Evolutionary conservation across 2,329 filamentous ascomycete species (phyloP).

Genomic region (Cladosporium sp.): DNA sequence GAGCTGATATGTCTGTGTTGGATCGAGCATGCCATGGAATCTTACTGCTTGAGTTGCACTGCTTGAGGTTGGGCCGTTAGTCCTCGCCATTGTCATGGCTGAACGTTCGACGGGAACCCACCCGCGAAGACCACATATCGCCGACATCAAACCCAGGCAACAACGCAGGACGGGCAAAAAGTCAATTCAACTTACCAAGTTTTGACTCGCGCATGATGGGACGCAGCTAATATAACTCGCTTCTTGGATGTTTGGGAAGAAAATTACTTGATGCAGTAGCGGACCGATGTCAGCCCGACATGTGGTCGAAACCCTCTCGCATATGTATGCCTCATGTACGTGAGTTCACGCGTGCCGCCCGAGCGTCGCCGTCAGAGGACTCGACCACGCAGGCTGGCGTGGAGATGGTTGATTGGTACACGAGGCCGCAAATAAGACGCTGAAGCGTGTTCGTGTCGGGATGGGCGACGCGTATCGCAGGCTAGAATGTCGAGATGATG

Average conservation of each 20-base stretch:
- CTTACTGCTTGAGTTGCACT: not conserved
- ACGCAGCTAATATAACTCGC: not conserved
- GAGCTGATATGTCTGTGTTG: not conserved
- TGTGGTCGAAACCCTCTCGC: not conserved
- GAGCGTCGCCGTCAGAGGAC: not conserved
- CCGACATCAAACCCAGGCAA: not conserved
- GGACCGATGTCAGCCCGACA: not conserved
- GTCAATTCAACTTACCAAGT: not conserved
- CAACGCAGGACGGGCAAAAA: not conserved
- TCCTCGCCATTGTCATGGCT: too few species aligned
- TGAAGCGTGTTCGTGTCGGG: constrained; percentile 2
- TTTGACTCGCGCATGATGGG: not conserved
- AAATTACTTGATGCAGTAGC: not conserved
- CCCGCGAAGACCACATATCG: not conserved
- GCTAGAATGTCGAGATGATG: not conserved
- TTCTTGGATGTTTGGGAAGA: not conserved
- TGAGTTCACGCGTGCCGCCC: not conserved
- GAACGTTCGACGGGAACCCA: too few species aligned
- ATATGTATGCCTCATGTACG: not conserved
- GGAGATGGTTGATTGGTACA: not conserved
- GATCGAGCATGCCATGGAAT: not conserved
- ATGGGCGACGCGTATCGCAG: not conserved
- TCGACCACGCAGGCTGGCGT: not conserved
- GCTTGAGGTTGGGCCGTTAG: not conserved
- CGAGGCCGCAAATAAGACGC: not conserved